These are phyloP conservation scores for Globisporangium yorkense DNA, from an alignment of 352 stramenopile genomes.

Conservation along the genomic window DNA sequence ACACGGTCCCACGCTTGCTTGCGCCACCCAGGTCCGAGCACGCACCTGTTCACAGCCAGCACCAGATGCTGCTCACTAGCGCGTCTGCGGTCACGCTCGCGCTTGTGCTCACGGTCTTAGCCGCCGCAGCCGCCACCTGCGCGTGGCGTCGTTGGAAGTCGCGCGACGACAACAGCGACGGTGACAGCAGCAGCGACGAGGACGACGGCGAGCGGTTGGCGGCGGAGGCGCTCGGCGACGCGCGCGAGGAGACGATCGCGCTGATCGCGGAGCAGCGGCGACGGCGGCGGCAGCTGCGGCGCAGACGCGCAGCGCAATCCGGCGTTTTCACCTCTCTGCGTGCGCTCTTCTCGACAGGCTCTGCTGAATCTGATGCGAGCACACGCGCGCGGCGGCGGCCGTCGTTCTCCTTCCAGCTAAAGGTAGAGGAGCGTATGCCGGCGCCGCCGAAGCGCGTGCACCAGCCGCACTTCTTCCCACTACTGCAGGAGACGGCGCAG, in stretches of 20 bases:
- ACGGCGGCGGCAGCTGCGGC: slow-evolving; percentile 1
- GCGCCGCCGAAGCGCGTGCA: slow-evolving; percentile 33
- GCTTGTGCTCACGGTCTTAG: background rate
- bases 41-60: background rate
- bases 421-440: background rate
- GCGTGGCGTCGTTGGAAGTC: background rate
- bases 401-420: no score
- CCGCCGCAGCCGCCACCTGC: background rate
- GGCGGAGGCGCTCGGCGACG: background rate
- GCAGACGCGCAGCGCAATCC: background rate
- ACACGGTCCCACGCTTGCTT: no score
- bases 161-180: slow-evolving; percentile 3
- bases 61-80: background rate
- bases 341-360: background rate
- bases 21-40: background rate
- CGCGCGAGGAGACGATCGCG: slow-evolving; percentile 9
- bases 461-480: slow-evolving; percentile 54
- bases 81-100: background rate
- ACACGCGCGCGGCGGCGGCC: no score
- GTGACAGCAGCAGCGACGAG: slow-evolving; percentile 22
- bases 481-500: slow-evolving; percentile 48
- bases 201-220: slow-evolving; percentile 7
- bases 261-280: slow-evolving; percentile 9
- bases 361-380: background rate
- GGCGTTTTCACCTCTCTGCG: background rate